Percentiles rank a stretch among this genome's conserved stretches.
phyloP scores from a whole-genome alignment of 106 monocot genomes.

The Posidonia australis region DNA sequence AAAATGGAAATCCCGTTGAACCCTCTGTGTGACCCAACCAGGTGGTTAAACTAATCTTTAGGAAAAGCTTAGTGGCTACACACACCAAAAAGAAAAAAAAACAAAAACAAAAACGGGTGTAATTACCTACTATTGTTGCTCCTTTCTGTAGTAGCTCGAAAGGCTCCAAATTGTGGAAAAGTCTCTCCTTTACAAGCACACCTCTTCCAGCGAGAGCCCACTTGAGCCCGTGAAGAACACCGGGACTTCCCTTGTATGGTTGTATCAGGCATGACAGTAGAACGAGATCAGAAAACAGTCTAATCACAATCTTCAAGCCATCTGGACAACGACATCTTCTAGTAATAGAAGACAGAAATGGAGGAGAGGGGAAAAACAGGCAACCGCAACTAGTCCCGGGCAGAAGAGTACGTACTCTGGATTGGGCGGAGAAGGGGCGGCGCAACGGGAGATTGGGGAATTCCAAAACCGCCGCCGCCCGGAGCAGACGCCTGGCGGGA shows the following conservation, averaged over 20 bases:
- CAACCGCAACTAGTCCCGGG: too few relatives aligned
- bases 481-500: too few relatives aligned
- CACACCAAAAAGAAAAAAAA: conserved; percentile 7
- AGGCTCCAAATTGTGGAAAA: conserved; percentile 51
- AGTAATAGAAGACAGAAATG: too few relatives aligned
- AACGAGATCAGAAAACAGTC: background rate
- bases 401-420: too few relatives aligned
- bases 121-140: conserved; percentile 35
- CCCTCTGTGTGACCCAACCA: conserved; percentile 16
- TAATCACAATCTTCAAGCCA: too few relatives aligned
- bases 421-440: too few relatives aligned
- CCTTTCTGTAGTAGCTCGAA: conserved; percentile 64
- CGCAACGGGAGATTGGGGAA: too few relatives aligned
- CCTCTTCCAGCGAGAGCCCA: conserved; percentile 84
- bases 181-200: conserved; percentile 70
- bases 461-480: too few relatives aligned
- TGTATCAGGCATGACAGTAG: conserved; percentile 9
- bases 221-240: conserved; percentile 52
- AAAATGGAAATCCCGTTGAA: conserved; percentile 44
- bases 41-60: too few relatives aligned
- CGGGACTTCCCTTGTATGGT: conserved; percentile 41
- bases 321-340: too few relatives aligned
- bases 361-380: too few relatives aligned
- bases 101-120: background rate
- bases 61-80: too few relatives aligned